phyloP scores from a whole-genome alignment of 2,329 filamentous ascomycete genomes.

The Colletotrichum musicola region DNA sequence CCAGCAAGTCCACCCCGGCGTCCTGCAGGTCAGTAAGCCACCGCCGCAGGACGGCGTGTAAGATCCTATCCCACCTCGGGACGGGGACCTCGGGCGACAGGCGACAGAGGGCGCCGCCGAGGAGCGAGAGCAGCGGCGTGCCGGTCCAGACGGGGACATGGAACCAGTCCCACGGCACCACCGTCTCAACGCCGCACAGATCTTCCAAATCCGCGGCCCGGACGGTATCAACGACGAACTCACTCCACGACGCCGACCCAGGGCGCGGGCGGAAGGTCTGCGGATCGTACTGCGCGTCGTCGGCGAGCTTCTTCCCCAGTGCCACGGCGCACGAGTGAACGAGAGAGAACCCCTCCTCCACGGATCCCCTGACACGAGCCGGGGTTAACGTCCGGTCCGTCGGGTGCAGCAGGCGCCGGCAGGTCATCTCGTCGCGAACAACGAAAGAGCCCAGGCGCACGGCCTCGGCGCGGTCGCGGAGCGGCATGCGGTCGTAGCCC shows the following conservation, averaged over 20 bases:
- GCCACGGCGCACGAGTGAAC: conserved; percentile 44
- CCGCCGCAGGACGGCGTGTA: conserved; percentile 39
- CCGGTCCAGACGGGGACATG: conserved; percentile 43
- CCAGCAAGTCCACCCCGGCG: conserved; percentile 41
- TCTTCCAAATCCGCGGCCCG: conserved; percentile 13
- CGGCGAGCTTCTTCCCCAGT: conserved; percentile 39
- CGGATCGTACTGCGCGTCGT: conserved; percentile 30
- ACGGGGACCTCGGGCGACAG: conserved; percentile 26
- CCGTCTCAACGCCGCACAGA: conserved; percentile 38
- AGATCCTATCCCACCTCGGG: conserved; percentile 40
- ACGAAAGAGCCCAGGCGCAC: conserved; percentile 42
- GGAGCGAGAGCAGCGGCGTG: conserved; percentile 42
- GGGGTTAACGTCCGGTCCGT: neutral
- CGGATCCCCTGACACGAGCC: conserved; percentile 38
- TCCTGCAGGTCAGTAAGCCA: conserved; percentile 40
- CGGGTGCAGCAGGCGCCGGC: neutral
- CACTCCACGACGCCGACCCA: conserved; percentile 33
- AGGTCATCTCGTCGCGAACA: neutral
- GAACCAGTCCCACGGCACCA: conserved; percentile 42
- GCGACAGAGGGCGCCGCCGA: conserved; percentile 46
- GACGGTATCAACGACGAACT: conserved; percentile 6
- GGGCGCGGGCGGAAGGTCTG: neutral
- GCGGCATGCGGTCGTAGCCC: conserved; percentile 25
- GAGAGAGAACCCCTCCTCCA: conserved; percentile 36
- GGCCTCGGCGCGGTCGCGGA: conserved; percentile 41